Base-by-base conservation (phyloP, 805 yeast genomes). In the Candida anglica region DNA sequence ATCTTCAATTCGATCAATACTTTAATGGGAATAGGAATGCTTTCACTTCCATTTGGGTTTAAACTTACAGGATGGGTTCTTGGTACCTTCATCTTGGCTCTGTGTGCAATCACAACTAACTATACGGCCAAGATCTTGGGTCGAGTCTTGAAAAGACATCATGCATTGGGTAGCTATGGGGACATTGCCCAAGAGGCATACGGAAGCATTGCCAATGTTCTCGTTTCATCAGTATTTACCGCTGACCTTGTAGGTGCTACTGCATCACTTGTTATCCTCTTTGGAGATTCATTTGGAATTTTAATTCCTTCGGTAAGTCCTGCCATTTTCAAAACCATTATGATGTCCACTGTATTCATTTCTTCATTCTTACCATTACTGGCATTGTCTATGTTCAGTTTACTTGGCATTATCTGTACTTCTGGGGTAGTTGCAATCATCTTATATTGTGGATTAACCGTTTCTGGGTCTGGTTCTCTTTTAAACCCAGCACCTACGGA, bases 41-140 rank as follows among this genome's bases (percentile, higher is more conserved):
- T 85, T 28, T 80, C 93, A 0, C 62, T 85, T 31, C 89, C 94
- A 0, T 63, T 79, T 40, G 94, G 84, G 2, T 57, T 85, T 36
- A 71, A 66, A 42, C 67, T 78, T 28, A 69, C 88, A 1, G 94
- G 94, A 3, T 77, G 87, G 81, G 45, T 77, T 2, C 37, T 60
- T 7, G 86, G 86, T 0, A 36, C 68, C 0, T 15, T 66, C 1
- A 44, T 71, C 6, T 46, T 80, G 15, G 30, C 64, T 0, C 37
- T 55, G 1, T 69, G 77, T 36, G 79, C 81, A 0, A 30, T 69
- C n/a, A 46, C 65, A 3, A 76, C 86, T 0, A 61, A 67, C 37
- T 56, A 63, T 41, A 73, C 85, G 0, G 84, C 84, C 1, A 61
- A 70, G 24, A 47, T 77, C 13, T 52, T 80, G 28, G 81, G 82